Evolutionary conservation across 352 stramenopile genomes (phyloP).

Genomic region (Phytophthora megakarya): DNA sequence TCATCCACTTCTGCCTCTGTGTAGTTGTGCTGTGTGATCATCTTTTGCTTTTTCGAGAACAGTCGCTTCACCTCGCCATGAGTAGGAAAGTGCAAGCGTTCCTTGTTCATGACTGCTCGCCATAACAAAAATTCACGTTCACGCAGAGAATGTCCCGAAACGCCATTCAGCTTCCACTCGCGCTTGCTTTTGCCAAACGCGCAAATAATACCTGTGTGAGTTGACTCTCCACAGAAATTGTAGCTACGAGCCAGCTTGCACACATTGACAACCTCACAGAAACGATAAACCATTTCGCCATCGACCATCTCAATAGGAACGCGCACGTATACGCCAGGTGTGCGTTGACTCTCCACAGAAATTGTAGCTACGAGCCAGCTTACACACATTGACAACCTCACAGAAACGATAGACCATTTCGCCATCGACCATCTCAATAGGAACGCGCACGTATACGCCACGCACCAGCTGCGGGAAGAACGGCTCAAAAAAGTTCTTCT

Average conservation of each 20-base stretch:
- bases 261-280: constrained; percentile 77
- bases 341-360: constrained; percentile 79
- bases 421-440: constrained; percentile 71
- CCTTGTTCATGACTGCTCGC: constrained; percentile 81
- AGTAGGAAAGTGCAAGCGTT: constrained; percentile 72
- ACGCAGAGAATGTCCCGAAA: constrained; percentile 75
- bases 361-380: constrained; percentile 59
- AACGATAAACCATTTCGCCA: constrained; percentile 84
- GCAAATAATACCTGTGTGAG: constrained; percentile 73
- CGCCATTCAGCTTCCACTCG: constrained; percentile 73
- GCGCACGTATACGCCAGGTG: constrained; percentile 74
- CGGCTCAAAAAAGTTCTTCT: constrained; percentile 88
- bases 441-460: constrained; percentile 74
- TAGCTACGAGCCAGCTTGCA: constrained; percentile 67
- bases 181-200: constrained; percentile 79
- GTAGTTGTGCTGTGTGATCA: constrained; percentile 81
- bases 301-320: constrained; percentile 74
- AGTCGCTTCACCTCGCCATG: constrained; percentile 73
- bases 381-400: constrained; percentile 72
- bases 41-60: constrained; percentile 59
- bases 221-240: constrained; percentile 76
- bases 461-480: constrained; percentile 83
- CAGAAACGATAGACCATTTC: constrained; percentile 89
- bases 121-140: constrained; percentile 86
- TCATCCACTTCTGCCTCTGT: constrained; percentile 77